Evolutionary conservation across 1,139 yeast species (phyloP).

Genomic region (Arxiozyma bovina): DNA sequence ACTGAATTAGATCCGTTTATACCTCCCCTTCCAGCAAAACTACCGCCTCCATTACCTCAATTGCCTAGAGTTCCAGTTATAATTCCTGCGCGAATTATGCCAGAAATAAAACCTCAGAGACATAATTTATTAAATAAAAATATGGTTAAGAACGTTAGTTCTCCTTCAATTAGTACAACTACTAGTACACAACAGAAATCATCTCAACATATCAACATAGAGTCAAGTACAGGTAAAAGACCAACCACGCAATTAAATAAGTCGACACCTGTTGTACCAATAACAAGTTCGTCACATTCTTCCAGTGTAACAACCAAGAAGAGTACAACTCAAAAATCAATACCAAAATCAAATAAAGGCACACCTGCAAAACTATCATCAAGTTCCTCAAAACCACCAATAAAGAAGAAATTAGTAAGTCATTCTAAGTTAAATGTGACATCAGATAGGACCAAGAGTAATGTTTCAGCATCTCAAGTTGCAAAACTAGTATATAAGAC

Average conservation of each 20-base stretch:
- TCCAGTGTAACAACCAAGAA: background rate
- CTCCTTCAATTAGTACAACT: background rate
- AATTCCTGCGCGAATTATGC: background rate
- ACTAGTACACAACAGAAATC: background rate
- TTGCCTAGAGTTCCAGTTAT: slow-evolving; percentile 1
- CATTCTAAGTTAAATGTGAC: background rate
- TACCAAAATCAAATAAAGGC: background rate
- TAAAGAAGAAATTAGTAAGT: background rate
- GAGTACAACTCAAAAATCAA: background rate
- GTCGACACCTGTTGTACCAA: background rate
- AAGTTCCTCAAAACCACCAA: background rate
- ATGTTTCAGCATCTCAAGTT: slow-evolving; percentile 9
- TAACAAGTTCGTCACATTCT: background rate
- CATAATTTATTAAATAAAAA: slow-evolving; percentile 6
- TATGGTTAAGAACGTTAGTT: background rate
- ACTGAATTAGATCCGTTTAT: background rate
- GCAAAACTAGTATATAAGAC: slow-evolving; percentile 9
- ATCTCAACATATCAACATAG: background rate
- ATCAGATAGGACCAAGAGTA: background rate
- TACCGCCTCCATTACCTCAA: slow-evolving; percentile 2
- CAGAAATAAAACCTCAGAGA: background rate
- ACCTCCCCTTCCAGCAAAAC: background rate
- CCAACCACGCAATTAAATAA: background rate
- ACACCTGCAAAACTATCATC: background rate
- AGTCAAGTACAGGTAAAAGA: background rate